Evolutionary conservation across 1,284 basidiomycete species (phyloP), one percentile per base, ranked within the genome.

Genomic region (Cryptococcus sp.): DNA sequence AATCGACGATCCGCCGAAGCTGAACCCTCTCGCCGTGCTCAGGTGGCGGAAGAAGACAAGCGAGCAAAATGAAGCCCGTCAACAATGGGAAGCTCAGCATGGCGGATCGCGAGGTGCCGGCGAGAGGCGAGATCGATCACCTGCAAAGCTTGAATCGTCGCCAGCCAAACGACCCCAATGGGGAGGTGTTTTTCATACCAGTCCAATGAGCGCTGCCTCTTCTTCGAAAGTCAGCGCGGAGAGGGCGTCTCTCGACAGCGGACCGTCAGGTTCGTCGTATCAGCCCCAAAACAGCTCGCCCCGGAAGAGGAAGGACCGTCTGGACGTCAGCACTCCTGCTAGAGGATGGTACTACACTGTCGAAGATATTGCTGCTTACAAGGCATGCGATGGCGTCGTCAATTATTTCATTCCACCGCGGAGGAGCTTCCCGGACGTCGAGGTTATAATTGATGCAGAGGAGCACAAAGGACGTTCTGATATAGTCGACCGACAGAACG

Each of bases 321-420:
- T 45, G 48, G 26, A 52, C 41, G 23, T 19, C 17, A 29, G 26
- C 20, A 26, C 45, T 1, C 48, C 54, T 2, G 11, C 57, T 6
- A 57, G 58, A 17, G 62, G 62, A 1, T 77, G 75, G 75, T 51
- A 60, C 7, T 75, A 71, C 58, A 62, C 67, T 1, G 56, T 75
- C 6, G 65, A 70, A n/a, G 75, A 75, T 52, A 64, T 75, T 3
- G 52, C 50, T 8, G 61, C 58, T 3, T 77, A 76, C 57, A 69
- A 67, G 20, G 63, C 61, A 8, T 64, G 55, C 16, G 57, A 64
- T 10, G 75, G 75, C 5, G 57, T 60, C 7, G 65, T 77, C 58
- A 66, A 77, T 29, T 75, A 73, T 48, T 75, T 74, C 52, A 68
- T 75, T n/a, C 72, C 75, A 1, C 73, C 72, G 48, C 47, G 61